Conservation (phyloP, 2,329 filamentous ascomycete species). For the Emmonsiellopsis sp. region DNA sequence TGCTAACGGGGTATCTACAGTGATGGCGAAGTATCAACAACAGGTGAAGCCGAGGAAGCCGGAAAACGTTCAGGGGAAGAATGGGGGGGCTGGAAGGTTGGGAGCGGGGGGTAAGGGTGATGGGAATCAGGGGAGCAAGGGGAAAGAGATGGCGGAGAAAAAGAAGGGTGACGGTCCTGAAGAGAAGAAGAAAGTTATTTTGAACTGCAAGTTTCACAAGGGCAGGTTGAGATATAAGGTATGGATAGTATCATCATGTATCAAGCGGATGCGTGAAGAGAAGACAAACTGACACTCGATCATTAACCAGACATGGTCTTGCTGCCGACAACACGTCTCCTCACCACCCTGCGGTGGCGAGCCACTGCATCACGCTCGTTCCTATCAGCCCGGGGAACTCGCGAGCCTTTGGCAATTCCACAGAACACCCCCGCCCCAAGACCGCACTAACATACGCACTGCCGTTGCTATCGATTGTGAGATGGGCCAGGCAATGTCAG, state of each 20-base stretch:
- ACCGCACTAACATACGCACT: background rate
- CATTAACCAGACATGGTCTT: background rate
- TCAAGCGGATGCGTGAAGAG: background rate
- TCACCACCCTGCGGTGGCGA: background rate
- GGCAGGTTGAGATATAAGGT: background rate
- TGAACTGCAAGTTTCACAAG: background rate
- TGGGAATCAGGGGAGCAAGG: background rate
- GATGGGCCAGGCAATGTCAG: conserved; percentile 40
- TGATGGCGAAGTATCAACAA: background rate
- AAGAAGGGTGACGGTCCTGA: background rate
- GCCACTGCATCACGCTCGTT: background rate
- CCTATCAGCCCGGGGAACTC: background rate
- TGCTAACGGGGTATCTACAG: background rate
- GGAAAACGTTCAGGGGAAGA: background rate
- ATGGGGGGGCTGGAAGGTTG: background rate
- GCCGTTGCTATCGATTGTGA: conserved; percentile 46
- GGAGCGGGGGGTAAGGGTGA: background rate
- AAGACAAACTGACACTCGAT: background rate
- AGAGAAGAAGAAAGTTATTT: background rate
- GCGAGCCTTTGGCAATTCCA: background rate
- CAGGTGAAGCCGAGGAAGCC: background rate
- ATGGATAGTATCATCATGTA: background rate
- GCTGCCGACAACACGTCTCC: background rate
- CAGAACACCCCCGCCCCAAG: background rate
- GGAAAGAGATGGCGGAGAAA: background rate